Base-by-base conservation (phyloP, 73 alveolate species). In the Tetrahymena borealis region DNA sequence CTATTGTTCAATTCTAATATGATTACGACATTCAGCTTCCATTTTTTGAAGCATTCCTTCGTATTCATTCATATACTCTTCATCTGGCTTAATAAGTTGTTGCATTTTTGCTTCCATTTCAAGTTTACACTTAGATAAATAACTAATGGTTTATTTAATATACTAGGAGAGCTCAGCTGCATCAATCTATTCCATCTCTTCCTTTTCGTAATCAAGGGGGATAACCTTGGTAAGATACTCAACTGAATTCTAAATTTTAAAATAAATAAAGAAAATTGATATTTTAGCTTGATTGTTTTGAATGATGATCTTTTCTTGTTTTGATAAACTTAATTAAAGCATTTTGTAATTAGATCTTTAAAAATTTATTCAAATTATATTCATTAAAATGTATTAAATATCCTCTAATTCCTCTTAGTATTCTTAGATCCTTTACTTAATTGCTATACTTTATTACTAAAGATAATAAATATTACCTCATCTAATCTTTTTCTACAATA, bases 1-100 rank as follows among this genome's bases (percentile, higher is more conserved):
- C 94, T 96, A 94, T 79, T 96, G 94, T 78, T 96, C 98, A 5
- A 96, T 95, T 40, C 94, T 36, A 36, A 96, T 96, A 42, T 96
- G 98, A 39, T 95, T 94, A 79, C 98, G 78, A 40, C 95, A 95
- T 38, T 96, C 98, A 28, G 95, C 96, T 78, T 96, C 98, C 33
- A 93, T 92, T 79, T 96, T 96, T 85, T 94, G 93, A 31, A 96
- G 96, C 96, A 95, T 91, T 32, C 90, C 77, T 91, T 96, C 98
- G 39, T 96, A 96, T 79, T 96, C 98, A 12, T 96, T 94, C 77
- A 94, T 93, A n/a, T 90, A 94, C 37, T 94, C 94, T 20, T 93
- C 43, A 39, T 92, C 95, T 15, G 85, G 85, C 15, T 60, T 60
- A 9, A 60, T 60, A 28, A 60, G 85, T 9, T 60, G 28, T 20